These are phyloP conservation scores for Mycogone perniciosa DNA, from an alignment of 2,329 filamentous ascomycete species.

Conservation along the genomic window DNA sequence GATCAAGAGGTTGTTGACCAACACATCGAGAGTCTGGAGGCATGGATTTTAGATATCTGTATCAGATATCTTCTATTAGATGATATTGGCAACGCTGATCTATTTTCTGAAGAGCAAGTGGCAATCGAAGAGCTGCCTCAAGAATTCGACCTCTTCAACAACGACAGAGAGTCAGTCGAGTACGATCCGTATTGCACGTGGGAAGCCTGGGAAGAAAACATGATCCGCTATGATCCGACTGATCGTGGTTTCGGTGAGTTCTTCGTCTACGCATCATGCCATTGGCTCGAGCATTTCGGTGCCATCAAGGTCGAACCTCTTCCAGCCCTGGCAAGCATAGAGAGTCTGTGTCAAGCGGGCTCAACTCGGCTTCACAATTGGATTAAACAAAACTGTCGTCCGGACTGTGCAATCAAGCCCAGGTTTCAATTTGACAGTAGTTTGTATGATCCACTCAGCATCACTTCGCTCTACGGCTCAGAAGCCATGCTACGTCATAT, in stretches of 20 bases:
- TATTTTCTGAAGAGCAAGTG: constrained; percentile 25
- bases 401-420: constrained; percentile 23
- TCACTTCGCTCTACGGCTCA: constrained; percentile 29
- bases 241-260: constrained; percentile 19
- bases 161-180: constrained; percentile 12
- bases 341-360: constrained; percentile 17
- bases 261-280: constrained; percentile 31
- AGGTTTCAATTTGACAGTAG: constrained; percentile 25
- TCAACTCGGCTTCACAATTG: constrained; percentile 27
- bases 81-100: constrained; percentile 20
- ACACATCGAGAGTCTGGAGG: constrained; percentile 16
- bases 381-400: constrained; percentile 26
- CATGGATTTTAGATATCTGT: constrained; percentile 21
- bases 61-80: constrained; percentile 21
- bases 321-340: background rate
- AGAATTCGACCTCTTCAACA: constrained; percentile 18
- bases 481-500: constrained; percentile 22
- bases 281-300: constrained; percentile 28
- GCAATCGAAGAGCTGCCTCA: constrained; percentile 13
- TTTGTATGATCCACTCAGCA: constrained; percentile 29
- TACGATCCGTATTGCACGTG: constrained; percentile 21
- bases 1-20: background rate
- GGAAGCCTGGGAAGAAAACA: constrained; percentile 26
- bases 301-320: constrained; percentile 7
- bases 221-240: constrained; percentile 21